Evolutionary conservation across 2,329 filamentous ascomycete genomes (phyloP).

Genomic region (Colletotrichum gloeosporioides): DNA sequence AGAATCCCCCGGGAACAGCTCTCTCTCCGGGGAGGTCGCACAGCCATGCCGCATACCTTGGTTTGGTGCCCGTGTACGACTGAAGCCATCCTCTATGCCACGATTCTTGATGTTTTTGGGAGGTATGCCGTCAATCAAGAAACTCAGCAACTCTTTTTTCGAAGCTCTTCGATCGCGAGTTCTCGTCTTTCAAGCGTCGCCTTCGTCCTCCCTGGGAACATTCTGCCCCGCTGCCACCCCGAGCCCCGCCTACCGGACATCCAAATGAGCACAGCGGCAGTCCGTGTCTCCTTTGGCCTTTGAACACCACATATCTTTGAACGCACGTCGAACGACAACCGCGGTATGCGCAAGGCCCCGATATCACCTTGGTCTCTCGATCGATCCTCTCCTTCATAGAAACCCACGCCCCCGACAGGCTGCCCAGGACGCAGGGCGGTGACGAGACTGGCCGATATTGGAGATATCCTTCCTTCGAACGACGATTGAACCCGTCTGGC

Average conservation of each 20-base stretch:
- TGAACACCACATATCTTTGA: neutral
- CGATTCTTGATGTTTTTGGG: neutral
- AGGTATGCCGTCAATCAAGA: neutral
- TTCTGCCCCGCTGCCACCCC: neutral
- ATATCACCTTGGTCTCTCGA: neutral
- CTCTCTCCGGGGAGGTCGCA: neutral
- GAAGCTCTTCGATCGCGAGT: neutral
- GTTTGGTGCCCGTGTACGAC: neutral
- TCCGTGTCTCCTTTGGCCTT: neutral
- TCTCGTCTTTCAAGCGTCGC: neutral
- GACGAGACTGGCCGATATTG: neutral
- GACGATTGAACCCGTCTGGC: neutral
- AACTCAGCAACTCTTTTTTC: neutral
- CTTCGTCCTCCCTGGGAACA: neutral
- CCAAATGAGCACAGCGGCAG: neutral
- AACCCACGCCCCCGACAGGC: neutral
- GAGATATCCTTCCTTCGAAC: neutral
- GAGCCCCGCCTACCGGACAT: neutral
- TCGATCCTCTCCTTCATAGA: neutral
- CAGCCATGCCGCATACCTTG: neutral
- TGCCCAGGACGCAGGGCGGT: neutral
- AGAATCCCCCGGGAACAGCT: neutral
- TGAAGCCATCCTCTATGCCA: neutral
- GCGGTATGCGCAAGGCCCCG: neutral
- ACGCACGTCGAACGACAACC: neutral